Base-by-base conservation (phyloP, 148 eudicot species). In the Rhododendron ferrugineum region DNA sequence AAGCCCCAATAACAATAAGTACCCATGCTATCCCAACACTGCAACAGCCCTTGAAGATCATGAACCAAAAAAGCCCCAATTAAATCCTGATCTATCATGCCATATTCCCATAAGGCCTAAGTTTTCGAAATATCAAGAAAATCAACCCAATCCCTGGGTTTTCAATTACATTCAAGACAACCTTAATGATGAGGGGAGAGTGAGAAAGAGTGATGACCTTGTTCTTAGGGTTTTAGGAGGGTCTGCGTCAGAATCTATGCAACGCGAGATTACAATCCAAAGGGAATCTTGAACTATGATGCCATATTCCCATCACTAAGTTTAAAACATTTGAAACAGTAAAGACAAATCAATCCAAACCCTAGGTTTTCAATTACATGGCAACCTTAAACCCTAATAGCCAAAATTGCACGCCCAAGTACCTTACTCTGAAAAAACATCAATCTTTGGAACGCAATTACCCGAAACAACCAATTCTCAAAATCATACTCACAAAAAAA, bases 161-260 rank as follows among this genome's bases (percentile, higher is more conserved):
- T 64, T 22, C 26, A 60, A 60, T 23, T 60, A 60, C n/a, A 5
- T 60, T 64, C 72, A 64, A 10, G 11, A 62, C 70, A 62, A 62
- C 11, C 30, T 6, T 23, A 54, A 18, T 3, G 18, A 52, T 52
- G 56, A 52, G 56, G 56, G 56, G 56, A 52, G 18, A 52, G 3
- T 40, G 44, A 40, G 44, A 60, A 47, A 22, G 42, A 47, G 78
- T 30, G 40, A 36, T 34, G 78, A 85, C 84, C 84, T 85, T 70
- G 40, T 70, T 22, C 56, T 80, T 37, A 54, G 87, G 84, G 70
- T 70, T 72, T 85, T 80, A 72, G 50, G 84, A 34, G 79, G 62
- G 16, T 80, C 78, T 36, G 84, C 9, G 28, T 50, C 66, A 28
- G 72, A 80, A 32, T 80, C 87, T 84, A 85, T 85, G 78, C 79